Conservation (phyloP, 257 asterid genomes). For the Capsicum rhomboideum region DNA sequence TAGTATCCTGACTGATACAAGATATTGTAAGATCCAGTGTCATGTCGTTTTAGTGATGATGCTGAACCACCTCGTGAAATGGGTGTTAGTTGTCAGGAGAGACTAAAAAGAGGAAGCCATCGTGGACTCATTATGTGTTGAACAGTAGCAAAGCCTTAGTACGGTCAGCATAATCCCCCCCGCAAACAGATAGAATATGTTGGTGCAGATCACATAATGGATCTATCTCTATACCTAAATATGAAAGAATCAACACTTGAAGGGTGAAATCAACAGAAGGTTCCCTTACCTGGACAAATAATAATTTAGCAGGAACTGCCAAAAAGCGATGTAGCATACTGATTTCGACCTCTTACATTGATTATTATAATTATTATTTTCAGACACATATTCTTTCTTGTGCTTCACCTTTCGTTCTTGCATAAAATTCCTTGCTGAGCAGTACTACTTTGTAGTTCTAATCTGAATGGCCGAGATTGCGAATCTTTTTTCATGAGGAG, state of each 20-base stretch:
- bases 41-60: neutral
- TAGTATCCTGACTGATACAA: neutral
- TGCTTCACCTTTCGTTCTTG: neutral
- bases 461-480: neutral
- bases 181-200: neutral
- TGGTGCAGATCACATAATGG: neutral
- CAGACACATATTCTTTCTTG: neutral
- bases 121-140: neutral
- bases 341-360: neutral
- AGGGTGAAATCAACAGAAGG: neutral
- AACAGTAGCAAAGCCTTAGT: neutral
- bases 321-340: neutral
- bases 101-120: neutral
- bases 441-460: neutral
- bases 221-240: neutral
- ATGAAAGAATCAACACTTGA: neutral
- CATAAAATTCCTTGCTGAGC: neutral
- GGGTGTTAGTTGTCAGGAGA: neutral
- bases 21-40: neutral
- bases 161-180: neutral
- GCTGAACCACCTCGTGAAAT: neutral
- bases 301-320: neutral
- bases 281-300: neutral
- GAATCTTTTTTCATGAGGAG: neutral
- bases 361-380: neutral